These are phyloP conservation scores for Neofusicoccum kwambonambiense DNA, from an alignment of 2,329 filamentous ascomycete species.

Conservation along the genomic window DNA sequence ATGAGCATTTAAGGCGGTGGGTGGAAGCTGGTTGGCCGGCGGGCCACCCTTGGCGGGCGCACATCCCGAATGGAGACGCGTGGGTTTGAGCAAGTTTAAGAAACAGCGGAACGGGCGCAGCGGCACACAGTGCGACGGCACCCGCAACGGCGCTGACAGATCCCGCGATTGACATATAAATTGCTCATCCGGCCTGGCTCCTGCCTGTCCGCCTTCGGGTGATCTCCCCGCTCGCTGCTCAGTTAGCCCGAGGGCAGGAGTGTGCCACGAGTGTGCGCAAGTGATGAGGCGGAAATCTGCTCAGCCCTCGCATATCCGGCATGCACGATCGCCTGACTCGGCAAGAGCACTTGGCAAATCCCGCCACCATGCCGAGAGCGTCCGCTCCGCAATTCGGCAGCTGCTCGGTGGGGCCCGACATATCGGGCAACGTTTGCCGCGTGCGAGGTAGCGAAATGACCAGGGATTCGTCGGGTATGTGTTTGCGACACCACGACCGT, in stretches of 20 bases:
- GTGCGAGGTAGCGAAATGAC: conserved; percentile 7
- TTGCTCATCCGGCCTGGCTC: neutral
- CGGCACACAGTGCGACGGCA: too few relatives aligned
- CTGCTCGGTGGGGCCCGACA: neutral
- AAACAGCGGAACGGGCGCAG: neutral
- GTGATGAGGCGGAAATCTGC: conserved; percentile 2
- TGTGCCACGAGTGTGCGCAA: neutral
- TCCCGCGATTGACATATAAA: neutral
- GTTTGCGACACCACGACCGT: neutral
- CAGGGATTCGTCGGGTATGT: neutral
- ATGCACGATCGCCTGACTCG: neutral
- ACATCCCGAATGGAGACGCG: conserved; percentile 4
- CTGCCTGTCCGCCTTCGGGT: neutral
- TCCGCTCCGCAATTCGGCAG: conserved; percentile 5
- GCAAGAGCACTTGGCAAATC: neutral
- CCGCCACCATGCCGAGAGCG: neutral
- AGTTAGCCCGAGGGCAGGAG: neutral
- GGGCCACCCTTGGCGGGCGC: conserved; percentile 1
- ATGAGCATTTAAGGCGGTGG: neutral
- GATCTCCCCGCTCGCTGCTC: neutral
- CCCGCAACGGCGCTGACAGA: neutral
- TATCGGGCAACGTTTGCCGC: neutral
- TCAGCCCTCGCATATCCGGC: neutral
- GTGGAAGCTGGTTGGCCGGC: neutral
- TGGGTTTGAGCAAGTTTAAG: conserved; percentile 11